These are phyloP conservation scores for Hanseniaspora hatyaiensis DNA, from an alignment of 805 yeast genomes.

Conservation along the genomic window DNA sequence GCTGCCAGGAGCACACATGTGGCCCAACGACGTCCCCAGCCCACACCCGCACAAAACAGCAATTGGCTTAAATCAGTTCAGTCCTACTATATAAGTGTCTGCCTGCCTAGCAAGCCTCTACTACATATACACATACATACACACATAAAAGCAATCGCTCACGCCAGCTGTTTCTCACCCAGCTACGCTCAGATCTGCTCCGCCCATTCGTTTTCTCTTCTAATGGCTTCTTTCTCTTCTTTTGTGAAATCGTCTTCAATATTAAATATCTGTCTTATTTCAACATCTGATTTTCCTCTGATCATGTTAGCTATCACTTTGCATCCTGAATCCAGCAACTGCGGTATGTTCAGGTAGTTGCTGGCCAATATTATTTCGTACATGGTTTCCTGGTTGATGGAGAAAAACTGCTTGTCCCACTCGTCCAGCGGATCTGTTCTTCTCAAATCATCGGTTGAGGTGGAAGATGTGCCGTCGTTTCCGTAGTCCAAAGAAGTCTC, in stretches of 20 bases:
- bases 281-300: conserved; percentile 68
- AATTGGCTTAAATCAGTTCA: too few species aligned
- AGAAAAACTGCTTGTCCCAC: conserved; percentile 90
- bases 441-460: conserved; percentile 49
- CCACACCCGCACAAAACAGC: too few species aligned
- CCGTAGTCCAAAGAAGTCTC: conserved; percentile 64
- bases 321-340: conserved; percentile 66
- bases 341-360: conserved; percentile 63
- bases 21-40: too few species aligned
- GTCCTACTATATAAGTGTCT: too few species aligned
- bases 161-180: too few species aligned
- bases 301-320: conserved; percentile 77
- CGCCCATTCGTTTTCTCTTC: conserved; percentile 85
- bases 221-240: conserved; percentile 78
- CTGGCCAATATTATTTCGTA: conserved; percentile 76
- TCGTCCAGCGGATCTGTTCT: conserved; percentile 86
- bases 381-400: conserved; percentile 85
- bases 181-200: conserved; percentile 61
- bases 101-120: too few species aligned
- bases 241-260: conserved; percentile 75
- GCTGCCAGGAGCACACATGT: too few species aligned
- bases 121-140: too few species aligned
- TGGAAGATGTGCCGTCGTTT: conserved; percentile 31
- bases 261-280: conserved; percentile 66
- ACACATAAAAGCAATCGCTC: too few species aligned